phyloP scores from a whole-genome alignment of 148 eudicot species.

The Arbutus unedo region DNA sequence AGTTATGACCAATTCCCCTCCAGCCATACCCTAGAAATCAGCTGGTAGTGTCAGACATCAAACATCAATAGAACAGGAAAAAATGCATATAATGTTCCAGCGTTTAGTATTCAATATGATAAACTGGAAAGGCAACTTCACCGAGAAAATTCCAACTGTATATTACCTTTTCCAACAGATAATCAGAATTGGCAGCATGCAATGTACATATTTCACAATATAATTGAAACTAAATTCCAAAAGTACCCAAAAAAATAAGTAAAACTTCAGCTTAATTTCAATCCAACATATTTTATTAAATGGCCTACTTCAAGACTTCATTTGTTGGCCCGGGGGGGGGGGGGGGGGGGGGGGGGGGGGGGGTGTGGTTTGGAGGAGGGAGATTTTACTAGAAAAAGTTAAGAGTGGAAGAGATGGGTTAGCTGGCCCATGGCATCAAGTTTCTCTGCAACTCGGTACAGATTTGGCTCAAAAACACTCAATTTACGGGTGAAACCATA shows the following conservation, averaged over 20 bases:
- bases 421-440: background rate
- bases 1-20: constrained; percentile 87
- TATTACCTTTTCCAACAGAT: background rate
- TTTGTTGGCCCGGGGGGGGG: too few relatives aligned
- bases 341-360: too few relatives aligned
- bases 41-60: constrained; percentile 11
- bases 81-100: background rate
- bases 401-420: background rate
- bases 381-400: background rate
- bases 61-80: background rate
- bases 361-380: too few relatives aligned
- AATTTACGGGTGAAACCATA: background rate
- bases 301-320: background rate
- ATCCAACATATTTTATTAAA: background rate
- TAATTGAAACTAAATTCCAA: background rate
- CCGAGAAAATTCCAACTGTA: background rate
- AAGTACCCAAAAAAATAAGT: background rate
- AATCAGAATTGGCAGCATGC: background rate
- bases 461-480: background rate
- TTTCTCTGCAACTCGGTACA: background rate
- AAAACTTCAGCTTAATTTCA: too few relatives aligned
- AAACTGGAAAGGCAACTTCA: background rate
- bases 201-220: background rate
- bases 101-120: background rate
- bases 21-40: constrained; percentile 86